Evolutionary conservation across 2,329 filamentous ascomycete species (phyloP), one percentile per base, ranked within the genome.

Genomic region (Calonectria henricotiae): DNA sequence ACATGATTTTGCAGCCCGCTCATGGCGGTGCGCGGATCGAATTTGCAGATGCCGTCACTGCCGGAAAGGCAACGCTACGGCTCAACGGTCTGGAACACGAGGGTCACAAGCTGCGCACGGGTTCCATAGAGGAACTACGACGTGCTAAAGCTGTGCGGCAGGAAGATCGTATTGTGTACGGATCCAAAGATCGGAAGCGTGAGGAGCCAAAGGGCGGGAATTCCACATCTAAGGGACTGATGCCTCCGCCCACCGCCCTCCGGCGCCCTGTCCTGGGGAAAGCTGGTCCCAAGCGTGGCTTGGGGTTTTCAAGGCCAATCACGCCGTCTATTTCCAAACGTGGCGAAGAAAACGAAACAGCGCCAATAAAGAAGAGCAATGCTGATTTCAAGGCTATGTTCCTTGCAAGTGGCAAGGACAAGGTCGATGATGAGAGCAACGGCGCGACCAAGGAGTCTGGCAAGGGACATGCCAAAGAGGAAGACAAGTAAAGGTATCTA

Each of bases 11-110:
- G 12, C 91, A 94, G 54, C 94, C 95, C 1, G 90, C 94, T 70
- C 93, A 97, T 72, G 91, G 92, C 68, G 95, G 95, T 13, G 96
- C 95, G 5, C 92, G 96, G 65, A 88, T 98, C 43, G 96, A 98
- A 79, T 98, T 93, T 77, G 85, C 85, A 2, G 90, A 94, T 62
- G 87, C 92, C 2, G 86, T 90, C 2, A 88, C 91, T 41, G 93
- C 93, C 0, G 95, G 95, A 30, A 93, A 89, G 78, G 93, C 93
- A 1, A 86, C 89, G n/a, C 79, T 93, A 8, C 85, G 85, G 30
- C 82, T 93, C 3, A 86, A 90, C 49, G 88, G 88, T 6, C 78
- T 85, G 62, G 86, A 89, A 61, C 87, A 92, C 51, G 86, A 85
- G 55, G 88, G 86, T 3, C 83, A 84, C 41, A 87, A 83, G 67